Evolutionary conservation across 106 monocot genomes (phyloP), one percentile per base, ranked within the genome.

Genomic region (Platanthera zijinensis): DNA sequence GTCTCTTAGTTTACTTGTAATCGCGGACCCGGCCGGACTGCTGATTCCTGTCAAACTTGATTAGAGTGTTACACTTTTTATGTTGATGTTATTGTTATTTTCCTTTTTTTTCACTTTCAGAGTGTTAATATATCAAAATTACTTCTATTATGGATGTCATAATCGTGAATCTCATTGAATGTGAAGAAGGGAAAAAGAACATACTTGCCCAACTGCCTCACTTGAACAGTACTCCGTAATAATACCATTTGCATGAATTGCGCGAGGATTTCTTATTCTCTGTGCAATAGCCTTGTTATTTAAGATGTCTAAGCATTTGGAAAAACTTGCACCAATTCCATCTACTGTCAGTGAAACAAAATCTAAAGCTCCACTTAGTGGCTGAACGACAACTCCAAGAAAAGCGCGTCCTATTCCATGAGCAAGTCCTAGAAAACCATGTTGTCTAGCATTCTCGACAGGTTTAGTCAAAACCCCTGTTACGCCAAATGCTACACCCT

Each of bases 401-500:
- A 99, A 86, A 79, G 92, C 99, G 69, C 81, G 91, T 28, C 89
- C 94, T 77, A 99, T 66, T 50, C 99, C 99, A 76, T 90, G 92
- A 70, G 94, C 94, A 85, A 99, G 70, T 25, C 99, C 94, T 50
- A 92, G 50, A 52, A 90, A 30, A 78, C 99, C 99, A 80, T 92
- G 56, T 68, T 94, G 88, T 82, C 94, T 83, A 14, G 88, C 87
- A 88, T 90, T 92, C 74, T 94, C 99, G 17, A 99, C 81, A 51
- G 99, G 99, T 69, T 94, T 99, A 74, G 49, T 88, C 61, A 99
- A 59, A 30, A 99, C 94, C 51, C 99, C 99, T 74, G 99, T 92
- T 13, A 99, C 89, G 53, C 99, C 99, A 90, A 94, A 99, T 75
- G 94, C 99, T 22, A 99, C 85, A 78, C 99, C 90, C 81, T 99